A percentile compares a stretch with the other conserved stretches of the same genome.
These are phyloP conservation scores for Fonsecaea pedrosoi DNA, from an alignment of 2,329 filamentous ascomycete genomes.

Conservation along the genomic window DNA sequence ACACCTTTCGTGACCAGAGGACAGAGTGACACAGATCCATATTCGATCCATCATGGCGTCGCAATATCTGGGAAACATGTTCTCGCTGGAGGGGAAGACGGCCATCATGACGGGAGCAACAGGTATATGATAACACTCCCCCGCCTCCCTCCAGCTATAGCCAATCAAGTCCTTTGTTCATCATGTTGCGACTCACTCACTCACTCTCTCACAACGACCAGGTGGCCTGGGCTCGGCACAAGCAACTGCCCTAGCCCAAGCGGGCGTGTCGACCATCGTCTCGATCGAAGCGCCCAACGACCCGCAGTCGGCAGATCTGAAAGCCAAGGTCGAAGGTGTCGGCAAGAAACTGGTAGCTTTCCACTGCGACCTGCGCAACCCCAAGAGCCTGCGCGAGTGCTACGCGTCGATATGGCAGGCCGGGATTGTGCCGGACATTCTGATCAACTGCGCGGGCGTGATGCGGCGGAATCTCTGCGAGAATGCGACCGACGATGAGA, in stretches of 20 bases:
- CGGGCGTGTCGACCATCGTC: constrained; percentile 48
- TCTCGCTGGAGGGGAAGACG: constrained; percentile 46
- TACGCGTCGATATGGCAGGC: constrained; percentile 20
- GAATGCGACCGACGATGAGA: constrained; percentile 23
- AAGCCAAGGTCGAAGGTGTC: constrained; percentile 11
- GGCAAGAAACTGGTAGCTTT: constrained; percentile 14
- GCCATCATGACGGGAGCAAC: constrained; percentile 54
- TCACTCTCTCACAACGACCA: background rate
- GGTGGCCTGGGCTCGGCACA: constrained; percentile 50
- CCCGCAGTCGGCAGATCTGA: constrained; percentile 12
- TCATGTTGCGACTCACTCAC: constrained; percentile 13
- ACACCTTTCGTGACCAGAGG: too few species aligned
- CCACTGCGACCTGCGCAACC: constrained; percentile 20
- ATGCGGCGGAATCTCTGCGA: constrained; percentile 23
- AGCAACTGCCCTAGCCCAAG: constrained; percentile 48
- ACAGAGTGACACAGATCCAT: background rate
- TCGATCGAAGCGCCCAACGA: constrained; percentile 46
- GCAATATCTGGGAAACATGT: constrained; percentile 27
- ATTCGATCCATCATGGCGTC: constrained; percentile 16
- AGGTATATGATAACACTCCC: background rate
- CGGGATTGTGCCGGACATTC: constrained; percentile 22
- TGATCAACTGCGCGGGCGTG: constrained; percentile 28
- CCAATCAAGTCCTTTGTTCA: too few species aligned
- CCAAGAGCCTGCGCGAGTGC: constrained; percentile 17
- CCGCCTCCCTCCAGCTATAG: background rate